phyloP scores from a whole-genome alignment of 2,329 filamentous ascomycete genomes.

The Raffaelea arxii region DNA sequence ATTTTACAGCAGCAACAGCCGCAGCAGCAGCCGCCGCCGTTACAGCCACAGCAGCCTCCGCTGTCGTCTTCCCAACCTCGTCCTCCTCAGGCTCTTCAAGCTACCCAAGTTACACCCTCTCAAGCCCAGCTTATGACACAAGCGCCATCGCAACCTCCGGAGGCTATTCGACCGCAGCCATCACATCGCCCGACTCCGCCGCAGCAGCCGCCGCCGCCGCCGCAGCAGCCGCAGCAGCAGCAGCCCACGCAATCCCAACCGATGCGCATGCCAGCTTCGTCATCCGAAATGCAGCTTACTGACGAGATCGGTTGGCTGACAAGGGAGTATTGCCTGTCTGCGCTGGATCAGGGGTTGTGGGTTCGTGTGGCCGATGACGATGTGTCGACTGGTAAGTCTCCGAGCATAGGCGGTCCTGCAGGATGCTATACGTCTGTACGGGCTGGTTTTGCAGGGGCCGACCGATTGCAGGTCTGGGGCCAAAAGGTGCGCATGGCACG shows the following conservation, averaged over 20 bases:
- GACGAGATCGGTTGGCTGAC: slow-evolving; percentile 15
- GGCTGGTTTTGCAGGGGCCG: slow-evolving; percentile 8
- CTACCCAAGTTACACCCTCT: too few relatives aligned
- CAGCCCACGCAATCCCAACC: background rate
- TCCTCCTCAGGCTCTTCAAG: too few relatives aligned
- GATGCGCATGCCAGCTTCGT: slow-evolving; percentile 7
- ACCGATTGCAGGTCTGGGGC: slow-evolving; percentile 14
- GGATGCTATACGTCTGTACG: background rate
- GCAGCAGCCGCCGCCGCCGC: background rate
- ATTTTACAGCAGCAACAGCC: too few relatives aligned
- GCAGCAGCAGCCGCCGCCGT: too few relatives aligned
- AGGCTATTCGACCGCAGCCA: background rate
- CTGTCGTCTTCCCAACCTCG: too few relatives aligned
- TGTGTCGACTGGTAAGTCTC: too few relatives aligned
- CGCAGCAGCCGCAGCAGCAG: background rate
- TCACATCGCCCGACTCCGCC: background rate
- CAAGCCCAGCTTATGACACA: too few relatives aligned
- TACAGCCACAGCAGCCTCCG: too few relatives aligned
- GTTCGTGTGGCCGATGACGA: slow-evolving; percentile 4
- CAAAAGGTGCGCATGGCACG: slow-evolving; percentile 12
- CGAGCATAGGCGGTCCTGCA: too few relatives aligned
- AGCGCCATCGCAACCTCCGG: background rate
- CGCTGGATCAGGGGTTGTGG: slow-evolving; percentile 15
- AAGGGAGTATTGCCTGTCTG: slow-evolving; percentile 14
- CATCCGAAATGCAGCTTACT: slow-evolving; percentile 9